A percentile compares a stretch with the other conserved stretches of the same genome.
Conservation (phyloP, 2,329 filamentous ascomycete species). For the Trichoderma endophyticum region DNA sequence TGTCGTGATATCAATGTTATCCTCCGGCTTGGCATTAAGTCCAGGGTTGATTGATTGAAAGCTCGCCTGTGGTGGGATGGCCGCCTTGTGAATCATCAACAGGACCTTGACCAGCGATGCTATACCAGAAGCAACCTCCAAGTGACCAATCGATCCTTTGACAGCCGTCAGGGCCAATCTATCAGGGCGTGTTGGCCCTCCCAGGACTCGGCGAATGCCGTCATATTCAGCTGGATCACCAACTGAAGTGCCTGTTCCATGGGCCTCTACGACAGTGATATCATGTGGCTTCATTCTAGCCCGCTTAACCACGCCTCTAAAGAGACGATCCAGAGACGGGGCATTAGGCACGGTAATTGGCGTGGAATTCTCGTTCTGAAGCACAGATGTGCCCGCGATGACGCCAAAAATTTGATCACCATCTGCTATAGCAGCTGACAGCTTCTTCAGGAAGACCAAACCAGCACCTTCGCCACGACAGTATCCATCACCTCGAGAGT, state of each 20-base stretch:
- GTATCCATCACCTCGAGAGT: conserved; percentile 46
- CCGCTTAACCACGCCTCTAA: conserved; percentile 35
- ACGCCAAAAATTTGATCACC: conserved; percentile 43
- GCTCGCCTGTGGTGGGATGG: conserved; percentile 35
- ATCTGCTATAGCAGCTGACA: conserved; percentile 45
- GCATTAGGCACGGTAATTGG: conserved; percentile 42
- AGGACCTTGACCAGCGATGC: conserved; percentile 47
- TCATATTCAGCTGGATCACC: conserved; percentile 49
- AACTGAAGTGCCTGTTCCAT: conserved; percentile 51
- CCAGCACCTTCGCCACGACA: conserved; percentile 49
- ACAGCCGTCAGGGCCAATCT: conserved; percentile 23
- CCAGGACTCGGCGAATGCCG: conserved; percentile 20
- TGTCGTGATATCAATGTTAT: conserved; percentile 23
- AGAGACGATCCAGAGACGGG: conserved; percentile 13
- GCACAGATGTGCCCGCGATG: conserved; percentile 37
- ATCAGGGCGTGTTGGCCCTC: conserved; percentile 18
- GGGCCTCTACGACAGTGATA: conserved; percentile 39
- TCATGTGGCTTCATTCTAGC: conserved; percentile 20
- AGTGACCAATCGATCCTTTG: conserved; percentile 29
- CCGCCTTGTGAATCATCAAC: conserved; percentile 36
- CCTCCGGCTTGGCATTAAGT: conserved; percentile 18
- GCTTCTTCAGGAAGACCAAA: conserved; percentile 45
- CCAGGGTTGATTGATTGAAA: conserved; percentile 30
- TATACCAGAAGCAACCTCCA: conserved; percentile 38
- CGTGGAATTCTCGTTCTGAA: conserved; percentile 42